Conservation (phyloP, 257 asterid genomes). For the Nicotiana benthamiana region DNA sequence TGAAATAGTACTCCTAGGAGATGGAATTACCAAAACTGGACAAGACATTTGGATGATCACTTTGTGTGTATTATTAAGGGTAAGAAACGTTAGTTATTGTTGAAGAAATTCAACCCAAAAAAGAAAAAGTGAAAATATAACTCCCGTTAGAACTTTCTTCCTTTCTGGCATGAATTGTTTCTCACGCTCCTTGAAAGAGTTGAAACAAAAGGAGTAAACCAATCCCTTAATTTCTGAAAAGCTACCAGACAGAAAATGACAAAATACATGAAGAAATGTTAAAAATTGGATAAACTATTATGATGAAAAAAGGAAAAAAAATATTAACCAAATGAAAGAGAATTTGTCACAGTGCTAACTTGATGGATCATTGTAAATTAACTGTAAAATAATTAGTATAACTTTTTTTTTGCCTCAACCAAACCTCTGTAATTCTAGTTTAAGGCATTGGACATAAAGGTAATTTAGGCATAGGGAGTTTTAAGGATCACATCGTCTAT, state of each 20-base stretch:
- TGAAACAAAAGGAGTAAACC: neutral
- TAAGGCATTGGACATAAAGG: neutral
- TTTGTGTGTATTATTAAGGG: neutral
- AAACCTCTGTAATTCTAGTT: neutral
- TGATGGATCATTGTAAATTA: too few species aligned
- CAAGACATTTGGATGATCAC: too few species aligned
- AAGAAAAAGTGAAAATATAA: neutral
- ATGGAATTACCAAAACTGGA: too few species aligned
- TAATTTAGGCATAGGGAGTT: neutral
- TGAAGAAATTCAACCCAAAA: neutral
- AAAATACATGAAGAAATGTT: slow-evolving; percentile 4
- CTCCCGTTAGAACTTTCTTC: neutral
- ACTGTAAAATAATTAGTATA: too few species aligned
- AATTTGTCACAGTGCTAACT: too few species aligned
- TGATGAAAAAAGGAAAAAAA: neutral
- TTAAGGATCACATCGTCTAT: slow-evolving; percentile 24
- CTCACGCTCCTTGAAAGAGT: slow-evolving; percentile 12
- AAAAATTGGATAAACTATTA: neutral
- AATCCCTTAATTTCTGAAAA: neutral
- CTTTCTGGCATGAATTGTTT: neutral
- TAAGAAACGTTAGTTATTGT: neutral
- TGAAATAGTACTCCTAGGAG: too few species aligned
- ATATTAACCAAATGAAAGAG: neutral
- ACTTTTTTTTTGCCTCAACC: neutral
- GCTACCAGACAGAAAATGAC: slow-evolving; percentile 12